Evolutionary conservation across 139 green algal genomes (phyloP), one percentile per base, ranked within the genome.

Genomic region (Volvox africanus): DNA sequence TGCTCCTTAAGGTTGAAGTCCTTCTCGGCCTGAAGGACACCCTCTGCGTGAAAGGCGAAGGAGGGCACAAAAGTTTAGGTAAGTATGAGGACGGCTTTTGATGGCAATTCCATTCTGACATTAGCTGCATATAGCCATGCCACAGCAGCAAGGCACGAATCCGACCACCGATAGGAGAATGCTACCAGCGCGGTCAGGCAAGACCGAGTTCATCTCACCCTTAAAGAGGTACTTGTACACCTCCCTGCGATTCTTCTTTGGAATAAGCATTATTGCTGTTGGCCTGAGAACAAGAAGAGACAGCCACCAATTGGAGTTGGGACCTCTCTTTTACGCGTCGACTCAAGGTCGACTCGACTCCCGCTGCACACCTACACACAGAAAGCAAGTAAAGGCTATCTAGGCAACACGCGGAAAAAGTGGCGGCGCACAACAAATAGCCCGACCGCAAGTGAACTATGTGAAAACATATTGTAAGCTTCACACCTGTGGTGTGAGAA

Each of bases 211-310:
- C 24, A 35, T n/a, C 91, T 86, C 88, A 99, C 97, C 98, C 91
- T 99, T 97, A 96, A 99, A 99, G 92, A 99, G 98, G 96, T 98
- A 99, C 97, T 99, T 99, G 98, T 99, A 99, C 44, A 99, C 97
- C 94, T 98, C 97, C 68, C 96, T 95, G 91, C 98, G 97, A 95
- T 99, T 99, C 96, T 99, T 99, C 97, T 99, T 99, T 81, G 98
- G 95, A 92, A 99, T 99, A 79, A 99, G 92, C 98, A 99, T 99
- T 82, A 93, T 98, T 94, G 85, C 79, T 94, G 85, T 77, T 93
- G 86, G 80, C 87, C 76, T 87, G 65, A 77, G 61, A 18, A 35
- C 37, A 44, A 55, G 44, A 91, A 91, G 65, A 87, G 78, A 87
- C 78, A 90, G 86, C 86, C 86, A 61, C 86, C 79, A 86, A 86